Percentiles rank a stretch among this genome's conserved stretches.
These are phyloP conservation scores for Starmerella kuoi DNA, from an alignment of 805 yeast species.

Conservation along the genomic window DNA sequence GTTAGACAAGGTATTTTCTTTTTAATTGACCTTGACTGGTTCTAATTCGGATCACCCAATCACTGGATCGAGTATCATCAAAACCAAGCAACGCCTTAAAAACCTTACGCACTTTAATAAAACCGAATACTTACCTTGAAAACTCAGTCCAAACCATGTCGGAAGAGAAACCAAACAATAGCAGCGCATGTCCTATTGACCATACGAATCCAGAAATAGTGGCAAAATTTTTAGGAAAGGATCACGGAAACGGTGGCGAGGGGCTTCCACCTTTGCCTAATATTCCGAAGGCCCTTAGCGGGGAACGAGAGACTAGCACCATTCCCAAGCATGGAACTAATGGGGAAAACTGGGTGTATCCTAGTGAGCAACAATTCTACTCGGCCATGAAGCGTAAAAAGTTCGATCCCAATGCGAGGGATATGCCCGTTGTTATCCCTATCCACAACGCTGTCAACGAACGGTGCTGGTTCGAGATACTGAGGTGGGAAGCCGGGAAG, in stretches of 20 bases:
- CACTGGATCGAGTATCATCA: too few species aligned
- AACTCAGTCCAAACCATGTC: too few species aligned
- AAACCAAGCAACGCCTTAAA: too few species aligned
- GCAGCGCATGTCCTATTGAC: constrained; percentile 19
- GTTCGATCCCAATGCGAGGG: constrained; percentile 69
- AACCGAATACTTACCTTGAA: too few species aligned
- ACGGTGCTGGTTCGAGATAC: constrained; percentile 75
- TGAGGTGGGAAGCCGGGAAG: constrained; percentile 56
- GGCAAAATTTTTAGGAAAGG: constrained; percentile 13
- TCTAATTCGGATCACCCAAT: too few species aligned
- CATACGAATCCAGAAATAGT: constrained; percentile 19
- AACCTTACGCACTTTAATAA: too few species aligned
- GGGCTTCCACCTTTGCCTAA: constrained; percentile 24
- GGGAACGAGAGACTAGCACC: constrained; percentile 64
- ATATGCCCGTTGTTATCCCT: constrained; percentile 86
- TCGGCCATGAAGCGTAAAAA: constrained; percentile 88
- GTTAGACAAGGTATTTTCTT: too few species aligned
- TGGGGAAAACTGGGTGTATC: constrained; percentile 76
- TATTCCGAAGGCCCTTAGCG: constrained; percentile 37
- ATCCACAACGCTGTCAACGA: constrained; percentile 91
- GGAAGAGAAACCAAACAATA: too few species aligned
- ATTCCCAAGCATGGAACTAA: constrained; percentile 64
- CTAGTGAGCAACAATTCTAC: constrained; percentile 86
- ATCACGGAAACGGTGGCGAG: constrained; percentile 29
- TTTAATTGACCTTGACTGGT: too few species aligned